Conservation (phyloP, 2,329 filamentous ascomycete species). For the Phyllosticta capitalensis region DNA sequence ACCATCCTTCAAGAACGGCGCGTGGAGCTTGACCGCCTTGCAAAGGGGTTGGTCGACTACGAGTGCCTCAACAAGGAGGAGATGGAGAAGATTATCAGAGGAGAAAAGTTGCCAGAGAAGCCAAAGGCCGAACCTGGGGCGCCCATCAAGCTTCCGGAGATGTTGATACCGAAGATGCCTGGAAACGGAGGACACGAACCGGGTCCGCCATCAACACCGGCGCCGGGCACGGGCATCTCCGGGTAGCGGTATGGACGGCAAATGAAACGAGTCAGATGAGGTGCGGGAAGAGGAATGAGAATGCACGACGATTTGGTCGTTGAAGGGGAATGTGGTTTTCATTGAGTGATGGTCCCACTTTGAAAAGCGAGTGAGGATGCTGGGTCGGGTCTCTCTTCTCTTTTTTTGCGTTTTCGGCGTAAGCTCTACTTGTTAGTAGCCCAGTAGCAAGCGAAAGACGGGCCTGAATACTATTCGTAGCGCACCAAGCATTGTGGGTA, state of each 20-base stretch:
- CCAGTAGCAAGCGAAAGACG: neutral
- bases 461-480: neutral
- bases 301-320: neutral
- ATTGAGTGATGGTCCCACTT: neutral
- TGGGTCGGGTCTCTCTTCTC: neutral
- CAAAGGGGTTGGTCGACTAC: slow-evolving; percentile 84
- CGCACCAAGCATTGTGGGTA: neutral
- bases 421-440: neutral
- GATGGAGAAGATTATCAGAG: slow-evolving; percentile 80
- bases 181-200: slow-evolving; percentile 3
- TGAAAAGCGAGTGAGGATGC: neutral
- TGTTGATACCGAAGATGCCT: slow-evolving; percentile 14
- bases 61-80: slow-evolving; percentile 85
- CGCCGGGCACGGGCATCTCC: slow-evolving; percentile 3
- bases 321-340: neutral
- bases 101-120: slow-evolving; percentile 68
- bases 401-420: neutral
- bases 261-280: neutral
- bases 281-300: neutral
- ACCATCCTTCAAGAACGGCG: slow-evolving; percentile 64
- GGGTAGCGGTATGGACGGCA: slow-evolving; percentile 7
- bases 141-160: slow-evolving; percentile 60
- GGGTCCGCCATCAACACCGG: slow-evolving; percentile 3
- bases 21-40: slow-evolving; percentile 77
- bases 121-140: slow-evolving; percentile 38